Evolutionary conservation across 306 rosid species (phyloP).

Genomic region (Quillaja saponaria): DNA sequence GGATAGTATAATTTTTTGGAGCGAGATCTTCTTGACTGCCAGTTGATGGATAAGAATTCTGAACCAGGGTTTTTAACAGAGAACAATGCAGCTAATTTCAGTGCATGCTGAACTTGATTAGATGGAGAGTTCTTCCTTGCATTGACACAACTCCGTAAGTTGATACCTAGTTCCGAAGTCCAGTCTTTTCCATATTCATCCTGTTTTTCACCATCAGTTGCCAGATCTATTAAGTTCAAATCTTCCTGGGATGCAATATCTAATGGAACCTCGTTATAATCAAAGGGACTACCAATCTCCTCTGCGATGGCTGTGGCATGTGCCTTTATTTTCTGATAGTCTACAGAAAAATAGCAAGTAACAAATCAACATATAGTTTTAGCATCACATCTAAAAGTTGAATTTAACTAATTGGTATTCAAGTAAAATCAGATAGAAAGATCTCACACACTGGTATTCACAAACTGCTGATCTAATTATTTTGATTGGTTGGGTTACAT

Average conservation of each 20-base stretch:
- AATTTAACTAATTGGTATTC: no score
- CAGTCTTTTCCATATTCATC: constrained; percentile 74
- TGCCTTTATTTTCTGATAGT: constrained; percentile 87
- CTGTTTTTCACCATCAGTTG: constrained; percentile 68
- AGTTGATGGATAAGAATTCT: constrained; percentile 46
- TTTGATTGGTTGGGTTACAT: no score
- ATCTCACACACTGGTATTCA: no score
- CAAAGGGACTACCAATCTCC: constrained; percentile 69
- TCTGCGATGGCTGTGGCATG: constrained; percentile 84
- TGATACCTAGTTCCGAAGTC: constrained; percentile 88
- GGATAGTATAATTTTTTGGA: constrained; percentile 56
- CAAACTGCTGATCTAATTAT: no score
- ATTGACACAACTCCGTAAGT: constrained; percentile 71
- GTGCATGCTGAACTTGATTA: constrained; percentile 65
- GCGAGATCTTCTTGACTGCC: constrained; percentile 76
- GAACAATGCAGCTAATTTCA: constrained; percentile 60
- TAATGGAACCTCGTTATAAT: constrained; percentile 65
- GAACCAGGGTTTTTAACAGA: constrained; percentile 43
- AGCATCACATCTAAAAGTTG: no score
- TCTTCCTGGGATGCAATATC: constrained; percentile 80
- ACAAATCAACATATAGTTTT: no score
- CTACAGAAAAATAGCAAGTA: constrained; percentile 50
- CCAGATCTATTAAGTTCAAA: constrained; percentile 82
- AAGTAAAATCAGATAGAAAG: no score
- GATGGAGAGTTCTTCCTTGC: constrained; percentile 67